phyloP scores from a whole-genome alignment of 306 rosid genomes.

The Quercus wislizeni region DNA sequence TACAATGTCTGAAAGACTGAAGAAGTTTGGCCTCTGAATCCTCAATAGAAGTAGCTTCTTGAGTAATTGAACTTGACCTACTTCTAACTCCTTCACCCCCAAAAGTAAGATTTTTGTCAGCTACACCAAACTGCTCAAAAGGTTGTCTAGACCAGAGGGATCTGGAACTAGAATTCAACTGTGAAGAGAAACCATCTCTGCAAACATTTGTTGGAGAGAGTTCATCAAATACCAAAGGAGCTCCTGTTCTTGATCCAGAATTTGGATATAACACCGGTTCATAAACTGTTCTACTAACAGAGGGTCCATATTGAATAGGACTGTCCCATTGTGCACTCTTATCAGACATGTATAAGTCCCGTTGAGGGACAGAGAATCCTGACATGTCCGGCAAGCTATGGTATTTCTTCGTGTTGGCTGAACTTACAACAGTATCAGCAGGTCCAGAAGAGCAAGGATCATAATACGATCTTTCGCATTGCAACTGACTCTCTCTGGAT shows the following conservation, averaged over 20 bases:
- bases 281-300: slow-evolving; percentile 31
- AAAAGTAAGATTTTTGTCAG: slow-evolving; percentile 40
- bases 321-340: slow-evolving; percentile 54
- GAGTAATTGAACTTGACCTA: slow-evolving; percentile 37
- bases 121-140: slow-evolving; percentile 85
- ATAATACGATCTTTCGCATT: slow-evolving; percentile 52
- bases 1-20: slow-evolving; percentile 75
- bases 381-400: slow-evolving; percentile 87
- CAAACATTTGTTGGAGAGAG: slow-evolving; percentile 62
- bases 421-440: slow-evolving; percentile 41
- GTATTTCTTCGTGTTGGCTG: slow-evolving; percentile 73
- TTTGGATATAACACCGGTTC: slow-evolving; percentile 44
- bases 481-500: slow-evolving; percentile 55
- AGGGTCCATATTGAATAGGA: slow-evolving; percentile 53
- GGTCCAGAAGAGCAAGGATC: slow-evolving; percentile 45
- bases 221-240: slow-evolving; percentile 72
- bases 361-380: slow-evolving; percentile 44
- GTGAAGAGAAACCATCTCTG: slow-evolving; percentile 51
- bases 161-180: slow-evolving; percentile 57
- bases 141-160: slow-evolving; percentile 94
- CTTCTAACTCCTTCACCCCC: slow-evolving; percentile 45
- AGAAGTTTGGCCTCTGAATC: slow-evolving; percentile 76
- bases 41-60: slow-evolving; percentile 49
- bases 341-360: slow-evolving; percentile 46
- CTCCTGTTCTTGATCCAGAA: slow-evolving; percentile 49